Evolutionary conservation across 768 basidiomycete species (phyloP), one percentile per base, ranked within the genome.

Genomic region (Suillus occidentalis): DNA sequence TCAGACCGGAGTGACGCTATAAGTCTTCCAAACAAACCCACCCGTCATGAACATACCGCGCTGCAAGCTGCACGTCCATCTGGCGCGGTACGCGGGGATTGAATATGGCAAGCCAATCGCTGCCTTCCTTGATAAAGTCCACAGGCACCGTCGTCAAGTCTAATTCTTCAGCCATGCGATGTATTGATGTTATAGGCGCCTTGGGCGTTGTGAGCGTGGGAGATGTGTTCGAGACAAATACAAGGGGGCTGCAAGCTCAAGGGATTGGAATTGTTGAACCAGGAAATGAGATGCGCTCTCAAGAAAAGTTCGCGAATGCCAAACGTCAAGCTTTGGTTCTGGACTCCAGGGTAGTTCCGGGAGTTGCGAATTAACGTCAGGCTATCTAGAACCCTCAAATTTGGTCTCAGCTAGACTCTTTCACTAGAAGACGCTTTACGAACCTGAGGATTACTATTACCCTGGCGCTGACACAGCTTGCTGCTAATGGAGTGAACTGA

Each of bases 61-160:
- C 62, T 42, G 25, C 50, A 68, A 96, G 77, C 59, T 78, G 80
- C 16, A 97, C 91, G 72, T 96, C 93, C 61, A 96, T 80, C 65
- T 85, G 84, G 55, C 89, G 82, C 78, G 92, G 91, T 65, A 87
- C 86, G 72, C 89, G 89, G 49, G 90, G 87, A 73, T 92, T 95
- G 81, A 92, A 95, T 56, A 94, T 82, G 6, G 90, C 92, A 72
- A 93, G 91, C 95, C 95, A 97, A 72, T 96, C 94, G 55, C 80
- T 77, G 0, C 92, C 94, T 73, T 95, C 88, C 72, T 86, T 88
- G 66, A 79, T 58, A 31, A 71, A 74, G 60, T 73, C 73, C 13
- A 72, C 60, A 8, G 71, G 76, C 20, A 71, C 71, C 6, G 72
- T 76, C 20, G 62, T 55, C 9, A 73, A 75, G 64, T 77, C 76